These are phyloP conservation scores for Aureobasidium lini DNA, from an alignment of 2,329 filamentous ascomycete genomes.

Conservation along the genomic window DNA sequence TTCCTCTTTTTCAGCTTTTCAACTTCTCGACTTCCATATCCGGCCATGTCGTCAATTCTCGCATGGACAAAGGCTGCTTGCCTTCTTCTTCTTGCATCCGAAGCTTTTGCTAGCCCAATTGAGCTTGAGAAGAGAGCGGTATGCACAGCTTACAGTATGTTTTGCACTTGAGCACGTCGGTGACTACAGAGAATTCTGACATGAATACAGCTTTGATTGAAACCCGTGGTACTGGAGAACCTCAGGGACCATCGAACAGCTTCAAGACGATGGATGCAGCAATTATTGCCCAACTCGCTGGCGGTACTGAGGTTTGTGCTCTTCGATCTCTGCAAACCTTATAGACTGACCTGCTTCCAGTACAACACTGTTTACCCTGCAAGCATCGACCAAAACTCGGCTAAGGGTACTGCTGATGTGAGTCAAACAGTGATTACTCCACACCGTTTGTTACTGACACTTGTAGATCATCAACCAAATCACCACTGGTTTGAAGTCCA, in stretches of 20 bases:
- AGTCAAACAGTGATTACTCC: not conserved
- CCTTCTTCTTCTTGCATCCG: not conserved
- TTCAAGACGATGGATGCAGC: conserved; percentile 30
- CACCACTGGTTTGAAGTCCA: conserved; percentile 19
- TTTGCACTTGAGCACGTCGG: not conserved
- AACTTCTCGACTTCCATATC: not conserved
- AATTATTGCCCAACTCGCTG: conserved; percentile 22
- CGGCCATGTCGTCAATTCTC: not conserved
- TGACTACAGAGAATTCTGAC: not conserved
- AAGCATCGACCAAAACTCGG: conserved; percentile 22
- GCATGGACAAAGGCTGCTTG: not conserved
- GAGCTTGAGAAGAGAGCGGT: not conserved
- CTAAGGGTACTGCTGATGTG: conserved; percentile 24
- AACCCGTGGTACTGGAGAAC: conserved; percentile 23
- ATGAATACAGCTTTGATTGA: conserved; percentile 18
- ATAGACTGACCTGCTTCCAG: no score
- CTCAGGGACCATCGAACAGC: conserved; percentile 21
- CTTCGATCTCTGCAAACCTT: no score
- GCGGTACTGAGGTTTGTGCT: conserved; percentile 24
- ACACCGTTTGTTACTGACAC: not conserved
- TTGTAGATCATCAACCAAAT: conserved; percentile 28
- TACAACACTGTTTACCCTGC: conserved; percentile 32
- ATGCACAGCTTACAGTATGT: conserved; percentile 7
- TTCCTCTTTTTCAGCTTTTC: not conserved
- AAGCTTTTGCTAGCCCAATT: not conserved